A percentile compares a stretch with the other conserved stretches of the same genome.
phyloP scores from a whole-genome alignment of 768 basidiomycete species.

The Sarcomyxa edulis region DNA sequence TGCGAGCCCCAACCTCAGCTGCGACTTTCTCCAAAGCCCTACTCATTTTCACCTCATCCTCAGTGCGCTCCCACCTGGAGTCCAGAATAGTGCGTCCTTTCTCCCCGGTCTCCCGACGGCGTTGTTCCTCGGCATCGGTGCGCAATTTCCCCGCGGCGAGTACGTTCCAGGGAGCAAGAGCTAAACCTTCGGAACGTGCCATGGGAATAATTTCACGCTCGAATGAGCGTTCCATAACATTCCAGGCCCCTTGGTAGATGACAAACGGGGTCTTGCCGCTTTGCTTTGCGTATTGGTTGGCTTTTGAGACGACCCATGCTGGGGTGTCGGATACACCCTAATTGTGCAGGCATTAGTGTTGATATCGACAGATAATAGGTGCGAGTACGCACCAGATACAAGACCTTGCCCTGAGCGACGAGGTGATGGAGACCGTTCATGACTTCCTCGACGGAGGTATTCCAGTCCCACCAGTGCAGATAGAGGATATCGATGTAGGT shows the following conservation, averaged over 20 bases:
- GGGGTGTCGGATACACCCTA: conserved; percentile 38
- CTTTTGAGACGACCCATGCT: conserved; percentile 43
- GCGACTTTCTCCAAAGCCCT: conserved; percentile 46
- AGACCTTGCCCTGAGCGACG: conserved; percentile 45
- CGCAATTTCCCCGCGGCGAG: conserved; percentile 42
- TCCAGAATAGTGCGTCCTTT: conserved; percentile 30
- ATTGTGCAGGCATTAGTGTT: not conserved
- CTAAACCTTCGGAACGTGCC: conserved; percentile 36
- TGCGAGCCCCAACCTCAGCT: conserved; percentile 39
- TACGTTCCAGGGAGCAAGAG: conserved; percentile 28
- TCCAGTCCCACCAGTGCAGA: conserved; percentile 48
- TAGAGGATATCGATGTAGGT: conserved; percentile 43
- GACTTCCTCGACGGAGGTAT: conserved; percentile 48
- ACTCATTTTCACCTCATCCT: conserved; percentile 35
- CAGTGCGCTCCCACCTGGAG: conserved; percentile 39
- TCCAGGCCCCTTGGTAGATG: conserved; percentile 48
- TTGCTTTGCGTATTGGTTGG: conserved; percentile 45
- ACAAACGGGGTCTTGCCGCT: conserved; percentile 47
- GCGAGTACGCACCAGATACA: conserved; percentile 32
- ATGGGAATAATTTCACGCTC: conserved; percentile 51
- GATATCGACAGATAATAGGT: no score
- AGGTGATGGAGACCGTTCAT: conserved; percentile 51
- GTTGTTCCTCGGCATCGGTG: conserved; percentile 41
- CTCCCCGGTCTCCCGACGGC: conserved; percentile 24
- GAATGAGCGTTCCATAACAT: conserved; percentile 37